These are phyloP conservation scores for Quercus wislizeni DNA, from an alignment of 306 rosid species.

Conservation along the genomic window DNA sequence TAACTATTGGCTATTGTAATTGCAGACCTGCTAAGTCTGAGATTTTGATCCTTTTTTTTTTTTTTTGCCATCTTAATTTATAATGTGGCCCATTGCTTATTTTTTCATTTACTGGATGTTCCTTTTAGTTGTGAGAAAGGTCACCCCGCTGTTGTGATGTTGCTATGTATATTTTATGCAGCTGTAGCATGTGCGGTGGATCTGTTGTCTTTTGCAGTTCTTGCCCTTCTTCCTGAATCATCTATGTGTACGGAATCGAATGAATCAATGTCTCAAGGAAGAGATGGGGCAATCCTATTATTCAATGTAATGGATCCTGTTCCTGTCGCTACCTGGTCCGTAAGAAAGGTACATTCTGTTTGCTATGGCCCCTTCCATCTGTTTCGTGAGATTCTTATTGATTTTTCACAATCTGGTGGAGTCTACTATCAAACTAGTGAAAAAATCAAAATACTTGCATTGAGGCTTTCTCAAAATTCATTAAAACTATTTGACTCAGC, in stretches of 20 bases:
- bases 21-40: too few species aligned
- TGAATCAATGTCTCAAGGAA: conserved; percentile 34
- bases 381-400: not conserved
- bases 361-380: not conserved
- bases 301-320: conserved; percentile 66
- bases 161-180: conserved; percentile 35
- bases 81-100: too few species aligned
- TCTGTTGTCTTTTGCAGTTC: conserved; percentile 66
- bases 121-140: too few species aligned
- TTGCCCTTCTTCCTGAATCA: conserved; percentile 65
- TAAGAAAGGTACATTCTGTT: conserved; percentile 57
- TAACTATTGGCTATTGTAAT: too few species aligned
- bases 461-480: not conserved
- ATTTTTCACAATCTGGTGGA: not conserved
- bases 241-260: conserved; percentile 15
- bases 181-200: conserved; percentile 71
- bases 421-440: not conserved
- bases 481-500: not conserved
- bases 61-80: too few species aligned
- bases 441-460: not conserved
- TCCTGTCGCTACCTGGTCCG: conserved; percentile 81
- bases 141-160: too few species aligned
- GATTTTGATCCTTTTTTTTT: too few species aligned
- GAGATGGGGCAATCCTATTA: conserved; percentile 70
- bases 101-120: too few species aligned